Evolutionary conservation across 1,284 basidiomycete genomes (phyloP).

Genomic region (Ganoderma resinaceum): DNA sequence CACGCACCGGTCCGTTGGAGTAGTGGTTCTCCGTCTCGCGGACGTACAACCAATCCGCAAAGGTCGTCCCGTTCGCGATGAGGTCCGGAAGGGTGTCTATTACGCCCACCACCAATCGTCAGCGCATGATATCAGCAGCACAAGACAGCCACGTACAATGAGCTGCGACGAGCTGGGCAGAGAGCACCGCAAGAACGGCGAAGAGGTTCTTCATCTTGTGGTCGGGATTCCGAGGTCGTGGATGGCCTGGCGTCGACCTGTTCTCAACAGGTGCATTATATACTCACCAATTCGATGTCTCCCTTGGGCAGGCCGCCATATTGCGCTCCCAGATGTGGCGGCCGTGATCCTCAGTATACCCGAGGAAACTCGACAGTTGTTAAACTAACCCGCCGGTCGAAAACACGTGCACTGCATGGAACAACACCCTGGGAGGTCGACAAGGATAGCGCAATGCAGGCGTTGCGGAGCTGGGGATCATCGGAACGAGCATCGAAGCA

Average conservation of each 20-base stretch:
- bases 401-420: not conserved
- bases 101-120: not conserved
- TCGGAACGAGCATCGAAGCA: not conserved
- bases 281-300: not conserved
- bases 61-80: slow-evolving; percentile 29
- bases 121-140: not conserved
- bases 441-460: not conserved
- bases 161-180: slow-evolving; percentile 31
- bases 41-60: slow-evolving; percentile 48
- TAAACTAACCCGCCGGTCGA: not conserved
- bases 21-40: slow-evolving; percentile 51
- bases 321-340: not conserved
- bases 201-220: slow-evolving; percentile 33
- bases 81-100: slow-evolving; percentile 38
- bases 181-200: slow-evolving; percentile 30
- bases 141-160: slow-evolving; percentile 29
- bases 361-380: slow-evolving; percentile 8
- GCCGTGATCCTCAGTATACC: slow-evolving; percentile 8
- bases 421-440: not conserved
- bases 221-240: not conserved
- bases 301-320: not conserved
- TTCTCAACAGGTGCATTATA: not conserved
- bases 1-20: slow-evolving; percentile 45
- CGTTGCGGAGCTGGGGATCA: not conserved
- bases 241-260: not conserved